Base-by-base conservation (phyloP, 495 filamentous ascomycete genomes). In the Xylaria longipes region DNA sequence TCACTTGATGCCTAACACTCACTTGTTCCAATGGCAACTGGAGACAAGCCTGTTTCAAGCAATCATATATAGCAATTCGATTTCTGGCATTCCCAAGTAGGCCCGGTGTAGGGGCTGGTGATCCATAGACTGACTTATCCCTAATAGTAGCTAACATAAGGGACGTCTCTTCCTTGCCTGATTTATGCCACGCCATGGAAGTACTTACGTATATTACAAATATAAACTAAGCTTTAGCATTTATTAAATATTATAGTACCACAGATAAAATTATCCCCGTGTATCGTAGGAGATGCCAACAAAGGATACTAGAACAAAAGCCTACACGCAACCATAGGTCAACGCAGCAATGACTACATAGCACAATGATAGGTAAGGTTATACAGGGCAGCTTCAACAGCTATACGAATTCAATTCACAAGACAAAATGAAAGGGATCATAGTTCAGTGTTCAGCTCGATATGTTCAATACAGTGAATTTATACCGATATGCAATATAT, bases 401-500 rank as follows among this genome's bases (percentile, higher is more conserved):
- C 11, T 48, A 54, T 14, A 45, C 15, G 12, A 43, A 4, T 60
- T 22, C 1, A 27, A 11, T n/a, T 17, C 3, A 43, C 60, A 41
- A 27, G 12, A 12, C 12, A 15, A 6, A 56, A 56, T 12, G 11
- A 35, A 3, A 31, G 11, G n/a, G 2, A 41, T 20, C 3, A 39
- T n/a, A 2, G 2, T 25, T 41, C 0, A 5, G 15, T 11, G 2
- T 33, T 25, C 6, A 22, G 9, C 15, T 48, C 27, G 31, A 65
- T 37, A 37, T 48, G 17, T 31, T 11, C 8, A 41, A 39, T 66
- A 37, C 15, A 25, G 9, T 52, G 41, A 35, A 20, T 27, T 33
- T 56, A 9, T 69, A 48, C 41, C 25, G 50, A 64, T 54, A 50
- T 64, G 58, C 22, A 9, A 64, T 70, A 70, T 70, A 27, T 70